phyloP scores from a whole-genome alignment of 2,329 filamentous ascomycete species.

The Pezicula radicicola region DNA sequence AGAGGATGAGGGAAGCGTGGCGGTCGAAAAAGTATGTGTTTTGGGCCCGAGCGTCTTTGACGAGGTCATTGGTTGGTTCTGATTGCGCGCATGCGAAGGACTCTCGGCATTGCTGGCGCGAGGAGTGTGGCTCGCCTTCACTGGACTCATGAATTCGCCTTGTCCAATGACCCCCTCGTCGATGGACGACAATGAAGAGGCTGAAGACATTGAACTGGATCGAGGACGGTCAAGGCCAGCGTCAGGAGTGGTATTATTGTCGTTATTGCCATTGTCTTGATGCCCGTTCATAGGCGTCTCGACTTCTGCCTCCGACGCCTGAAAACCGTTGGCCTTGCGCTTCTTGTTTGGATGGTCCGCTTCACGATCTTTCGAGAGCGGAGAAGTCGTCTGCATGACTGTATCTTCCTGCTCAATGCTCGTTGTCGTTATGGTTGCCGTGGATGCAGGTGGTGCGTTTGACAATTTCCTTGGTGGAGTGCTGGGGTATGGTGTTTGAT shows the following conservation, averaged over 20 bases:
- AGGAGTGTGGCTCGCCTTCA: slow-evolving; percentile 3
- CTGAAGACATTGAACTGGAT: slow-evolving; percentile 27
- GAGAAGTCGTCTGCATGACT: slow-evolving; percentile 9
- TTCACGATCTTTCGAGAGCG: slow-evolving; percentile 11
- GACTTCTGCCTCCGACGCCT: slow-evolving; percentile 11
- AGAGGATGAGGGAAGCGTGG: slow-evolving; percentile 12
- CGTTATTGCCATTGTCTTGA: not conserved
- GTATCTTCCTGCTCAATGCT: not conserved
- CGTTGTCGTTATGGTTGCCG: not conserved
- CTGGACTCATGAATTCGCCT: slow-evolving; percentile 5
- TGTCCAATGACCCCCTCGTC: slow-evolving; percentile 24
- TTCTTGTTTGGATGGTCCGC: slow-evolving; percentile 22
- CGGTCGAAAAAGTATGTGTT: slow-evolving; percentile 23
- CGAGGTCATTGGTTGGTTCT: slow-evolving; percentile 20
- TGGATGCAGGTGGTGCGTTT: not conserved
- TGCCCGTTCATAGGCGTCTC: slow-evolving; percentile 10
- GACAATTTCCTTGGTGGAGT: slow-evolving; percentile 3
- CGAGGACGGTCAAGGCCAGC: slow-evolving; percentile 7
- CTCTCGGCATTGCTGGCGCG: slow-evolving; percentile 16
- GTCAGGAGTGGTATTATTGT: slow-evolving; percentile 3
- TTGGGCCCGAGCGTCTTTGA: slow-evolving; percentile 19
- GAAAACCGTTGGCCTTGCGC: slow-evolving; percentile 18
- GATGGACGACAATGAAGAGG: slow-evolving; percentile 34
- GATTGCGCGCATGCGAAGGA: slow-evolving; percentile 10
- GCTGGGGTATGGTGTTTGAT: slow-evolving; percentile 16